A percentile compares a stretch with the other conserved stretches of the same genome.
phyloP scores from a whole-genome alignment of 805 yeast genomes.

The Candida multigemmis region DNA sequence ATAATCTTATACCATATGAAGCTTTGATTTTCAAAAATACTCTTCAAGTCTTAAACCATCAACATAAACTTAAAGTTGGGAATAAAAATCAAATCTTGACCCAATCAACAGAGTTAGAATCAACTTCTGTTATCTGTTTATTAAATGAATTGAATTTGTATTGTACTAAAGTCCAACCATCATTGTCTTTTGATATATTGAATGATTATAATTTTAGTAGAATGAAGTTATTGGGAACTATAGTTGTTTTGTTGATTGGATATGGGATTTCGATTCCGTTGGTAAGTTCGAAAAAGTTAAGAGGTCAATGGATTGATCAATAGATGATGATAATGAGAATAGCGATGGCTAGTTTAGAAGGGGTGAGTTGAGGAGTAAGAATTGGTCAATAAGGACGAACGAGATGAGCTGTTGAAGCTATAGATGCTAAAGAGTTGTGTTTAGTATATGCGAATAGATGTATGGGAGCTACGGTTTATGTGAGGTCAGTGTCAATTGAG shows the following conservation, averaged over 20 bases:
- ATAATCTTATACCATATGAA: constrained; percentile 53
- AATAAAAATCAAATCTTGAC: constrained; percentile 15
- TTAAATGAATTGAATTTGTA: constrained; percentile 57
- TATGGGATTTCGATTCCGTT: constrained; percentile 48
- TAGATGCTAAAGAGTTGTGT: too few relatives aligned
- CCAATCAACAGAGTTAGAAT: constrained; percentile 61
- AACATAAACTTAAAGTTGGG: constrained; percentile 16
- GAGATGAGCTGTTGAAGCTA: too few relatives aligned
- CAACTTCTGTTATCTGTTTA: constrained; percentile 65
- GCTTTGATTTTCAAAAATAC: constrained; percentile 43
- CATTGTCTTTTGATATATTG: constrained; percentile 74
- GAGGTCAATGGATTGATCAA: constrained; percentile 40
- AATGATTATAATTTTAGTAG: constrained; percentile 62
- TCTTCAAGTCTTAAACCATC: constrained; percentile 26
- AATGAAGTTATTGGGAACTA: constrained; percentile 50
- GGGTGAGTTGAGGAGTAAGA: too few relatives aligned
- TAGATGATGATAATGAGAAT: too few relatives aligned
- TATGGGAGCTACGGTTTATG: too few relatives aligned
- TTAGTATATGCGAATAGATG: too few relatives aligned
- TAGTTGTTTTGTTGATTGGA: constrained; percentile 38
- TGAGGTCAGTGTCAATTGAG: too few relatives aligned
- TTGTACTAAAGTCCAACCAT: constrained; percentile 72
- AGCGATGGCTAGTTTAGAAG: too few relatives aligned
- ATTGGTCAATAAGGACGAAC: too few relatives aligned
- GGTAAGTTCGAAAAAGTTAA: constrained; percentile 45